Percentiles rank a stretch among this genome's conserved stretches.
Evolutionary conservation across 345 rosid genomes (phyloP).

Genomic region (Linum lewisii): DNA sequence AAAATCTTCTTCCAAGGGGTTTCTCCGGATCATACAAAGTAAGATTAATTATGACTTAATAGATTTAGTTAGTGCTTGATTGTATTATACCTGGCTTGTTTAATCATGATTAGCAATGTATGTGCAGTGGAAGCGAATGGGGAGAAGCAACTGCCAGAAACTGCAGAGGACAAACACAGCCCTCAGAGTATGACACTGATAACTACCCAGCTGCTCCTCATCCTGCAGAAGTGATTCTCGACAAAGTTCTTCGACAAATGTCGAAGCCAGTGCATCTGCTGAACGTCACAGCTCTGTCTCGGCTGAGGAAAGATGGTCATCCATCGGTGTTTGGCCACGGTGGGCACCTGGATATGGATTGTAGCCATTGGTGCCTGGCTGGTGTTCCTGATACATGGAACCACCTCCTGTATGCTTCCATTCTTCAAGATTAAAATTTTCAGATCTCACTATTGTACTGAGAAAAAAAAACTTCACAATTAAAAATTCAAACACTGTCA

Average conservation of each 20-base stretch:
- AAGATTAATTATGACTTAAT: conserved; percentile 5
- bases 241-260: conserved; percentile 25
- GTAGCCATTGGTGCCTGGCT: conserved; percentile 58
- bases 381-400: conserved; percentile 63
- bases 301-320: conserved; percentile 44
- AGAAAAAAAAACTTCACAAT: too few relatives aligned
- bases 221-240: conserved; percentile 32
- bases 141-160: conserved; percentile 22
- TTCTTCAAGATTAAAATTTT: conserved; percentile 1
- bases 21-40: conserved; percentile 50
- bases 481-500: too few relatives aligned
- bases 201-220: conserved; percentile 34
- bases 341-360: conserved; percentile 26
- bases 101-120: neutral
- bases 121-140: conserved; percentile 48
- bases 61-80: neutral
- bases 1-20: conserved; percentile 18
- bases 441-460: too few relatives aligned
- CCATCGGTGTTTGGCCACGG: conserved; percentile 47
- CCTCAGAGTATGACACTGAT: conserved; percentile 5
- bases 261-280: conserved; percentile 32
- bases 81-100: neutral
- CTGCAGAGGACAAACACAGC: conserved; percentile 38
- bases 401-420: conserved; percentile 23
- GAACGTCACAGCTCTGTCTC: conserved; percentile 27